phyloP scores from a whole-genome alignment of 805 yeast genomes.

The Starmera amethionina region DNA sequence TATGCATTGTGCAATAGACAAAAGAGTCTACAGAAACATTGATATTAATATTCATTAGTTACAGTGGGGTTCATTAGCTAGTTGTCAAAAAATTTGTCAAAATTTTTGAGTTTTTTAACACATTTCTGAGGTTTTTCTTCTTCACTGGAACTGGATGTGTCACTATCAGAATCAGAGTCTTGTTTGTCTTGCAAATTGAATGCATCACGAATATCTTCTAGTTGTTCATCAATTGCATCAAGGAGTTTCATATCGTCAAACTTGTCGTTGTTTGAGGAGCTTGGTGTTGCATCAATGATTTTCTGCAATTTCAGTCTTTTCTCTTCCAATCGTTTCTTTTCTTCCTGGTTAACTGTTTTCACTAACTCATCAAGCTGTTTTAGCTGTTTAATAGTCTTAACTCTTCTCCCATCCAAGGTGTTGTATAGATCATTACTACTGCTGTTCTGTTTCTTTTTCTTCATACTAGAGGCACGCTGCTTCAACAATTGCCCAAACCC shows the following conservation, averaged over 20 bases:
- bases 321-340: constrained; percentile 16
- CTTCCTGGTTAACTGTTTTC: constrained; percentile 8
- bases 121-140: too few relatives aligned
- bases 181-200: constrained; percentile 8
- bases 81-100: too few relatives aligned
- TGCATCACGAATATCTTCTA: constrained; percentile 23
- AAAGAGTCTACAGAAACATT: too few relatives aligned
- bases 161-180: too few relatives aligned
- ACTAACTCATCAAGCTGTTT: constrained; percentile 24
- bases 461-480: constrained; percentile 30
- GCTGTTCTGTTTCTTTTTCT: constrained; percentile 17
- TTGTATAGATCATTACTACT: constrained; percentile 23
- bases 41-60: too few relatives aligned
- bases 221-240: constrained; percentile 29
- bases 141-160: too few relatives aligned
- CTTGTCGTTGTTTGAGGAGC: constrained; percentile 15
- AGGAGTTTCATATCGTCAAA: constrained; percentile 27
- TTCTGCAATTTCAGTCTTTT: constrained; percentile 27
- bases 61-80: too few relatives aligned
- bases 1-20: too few relatives aligned
- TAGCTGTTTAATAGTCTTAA: constrained; percentile 26
- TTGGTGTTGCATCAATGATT: constrained; percentile 20
- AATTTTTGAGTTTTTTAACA: too few relatives aligned
- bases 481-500: constrained; percentile 36
- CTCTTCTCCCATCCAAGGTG: constrained; percentile 31